Conservation (phyloP, 352 stramenopile genomes). For the Globisporangium okanoganense region DNA sequence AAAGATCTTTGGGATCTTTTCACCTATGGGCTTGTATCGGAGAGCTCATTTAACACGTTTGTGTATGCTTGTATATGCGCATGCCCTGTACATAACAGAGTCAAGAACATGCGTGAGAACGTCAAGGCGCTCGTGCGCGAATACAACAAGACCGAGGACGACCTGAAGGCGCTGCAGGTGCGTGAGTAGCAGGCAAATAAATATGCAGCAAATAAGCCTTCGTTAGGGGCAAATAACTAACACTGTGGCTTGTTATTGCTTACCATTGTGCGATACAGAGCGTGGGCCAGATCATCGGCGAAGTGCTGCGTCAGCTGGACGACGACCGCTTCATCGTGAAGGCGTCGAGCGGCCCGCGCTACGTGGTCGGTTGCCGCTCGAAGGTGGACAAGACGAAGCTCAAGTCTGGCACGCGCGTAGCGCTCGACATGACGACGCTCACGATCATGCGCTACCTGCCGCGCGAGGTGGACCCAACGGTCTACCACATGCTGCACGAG, state of each 20-base stretch:
- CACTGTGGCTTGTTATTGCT: conserved; percentile 18
- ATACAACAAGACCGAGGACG: conserved; percentile 99
- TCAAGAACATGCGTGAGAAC: conserved; percentile 97
- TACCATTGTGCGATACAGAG: conserved; percentile 55
- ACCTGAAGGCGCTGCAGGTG: conserved; percentile 94
- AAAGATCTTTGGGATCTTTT: conserved; percentile 12
- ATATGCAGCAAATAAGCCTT: neutral
- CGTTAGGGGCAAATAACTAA: neutral
- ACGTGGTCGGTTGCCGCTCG: conserved; percentile 96
- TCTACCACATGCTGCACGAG: conserved; percentile 99
- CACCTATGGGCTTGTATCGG: neutral
- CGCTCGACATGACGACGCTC: conserved; percentile 99
- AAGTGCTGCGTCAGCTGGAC: conserved; percentile 98
- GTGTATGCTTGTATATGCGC: neutral
- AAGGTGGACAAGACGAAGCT: conserved; percentile 95
- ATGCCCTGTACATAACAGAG: no score
- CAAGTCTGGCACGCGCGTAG: conserved; percentile 96
- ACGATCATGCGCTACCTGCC: conserved; percentile 99
- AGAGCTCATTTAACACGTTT: neutral
- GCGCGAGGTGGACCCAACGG: conserved; percentile 98
- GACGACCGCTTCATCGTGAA: conserved; percentile 99
- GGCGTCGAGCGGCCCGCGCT: conserved; percentile 96
- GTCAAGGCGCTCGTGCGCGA: conserved; percentile 93
- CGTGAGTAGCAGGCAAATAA: neutral
- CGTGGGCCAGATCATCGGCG: conserved; percentile 99